These are phyloP conservation scores for Ophiocordyceps unilateralis DNA, from an alignment of 2,329 filamentous ascomycete species.

Conservation along the genomic window DNA sequence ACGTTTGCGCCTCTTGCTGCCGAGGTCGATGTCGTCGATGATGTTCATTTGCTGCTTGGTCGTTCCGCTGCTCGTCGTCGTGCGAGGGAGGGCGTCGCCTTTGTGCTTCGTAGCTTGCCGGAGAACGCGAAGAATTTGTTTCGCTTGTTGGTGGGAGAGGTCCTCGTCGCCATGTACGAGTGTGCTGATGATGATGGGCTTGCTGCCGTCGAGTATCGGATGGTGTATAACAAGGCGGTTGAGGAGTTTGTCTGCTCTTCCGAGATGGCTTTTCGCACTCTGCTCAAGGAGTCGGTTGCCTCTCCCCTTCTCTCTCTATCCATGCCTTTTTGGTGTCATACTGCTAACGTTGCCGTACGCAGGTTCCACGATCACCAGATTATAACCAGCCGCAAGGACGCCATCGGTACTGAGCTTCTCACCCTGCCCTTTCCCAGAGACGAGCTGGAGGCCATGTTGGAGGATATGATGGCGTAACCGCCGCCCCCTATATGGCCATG, in stretches of 20 bases:
- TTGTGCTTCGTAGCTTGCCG: constrained; percentile 76
- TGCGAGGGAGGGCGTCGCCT: constrained; percentile 80
- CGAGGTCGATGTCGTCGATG: constrained; percentile 74
- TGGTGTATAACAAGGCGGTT: constrained; percentile 85
- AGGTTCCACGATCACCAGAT: constrained; percentile 96
- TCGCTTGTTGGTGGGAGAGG: constrained; percentile 66
- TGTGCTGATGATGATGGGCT: constrained; percentile 30
- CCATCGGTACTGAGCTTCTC: constrained; percentile 67
- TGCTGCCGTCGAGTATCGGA: constrained; percentile 71
- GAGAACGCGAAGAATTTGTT: constrained; percentile 87
- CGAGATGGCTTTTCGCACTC: constrained; percentile 84
- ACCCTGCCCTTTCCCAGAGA: constrained; percentile 74
- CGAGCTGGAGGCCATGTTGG: constrained; percentile 75
- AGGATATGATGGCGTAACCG: constrained; percentile 37
- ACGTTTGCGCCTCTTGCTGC: constrained; percentile 61
- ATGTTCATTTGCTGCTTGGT: constrained; percentile 74
- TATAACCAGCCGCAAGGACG: constrained; percentile 77
- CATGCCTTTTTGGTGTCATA: not conserved
- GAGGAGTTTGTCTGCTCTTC: constrained; percentile 96
- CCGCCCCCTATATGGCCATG: not conserved
- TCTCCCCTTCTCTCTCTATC: not conserved
- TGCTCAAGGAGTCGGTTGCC: constrained; percentile 75
- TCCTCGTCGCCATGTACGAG: constrained; percentile 53
- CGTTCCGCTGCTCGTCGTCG: constrained; percentile 64
- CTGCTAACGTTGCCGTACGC: constrained; percentile 10